Base-by-base conservation (phyloP, 1,284 basidiomycete genomes). In the Grifola frondosa region DNA sequence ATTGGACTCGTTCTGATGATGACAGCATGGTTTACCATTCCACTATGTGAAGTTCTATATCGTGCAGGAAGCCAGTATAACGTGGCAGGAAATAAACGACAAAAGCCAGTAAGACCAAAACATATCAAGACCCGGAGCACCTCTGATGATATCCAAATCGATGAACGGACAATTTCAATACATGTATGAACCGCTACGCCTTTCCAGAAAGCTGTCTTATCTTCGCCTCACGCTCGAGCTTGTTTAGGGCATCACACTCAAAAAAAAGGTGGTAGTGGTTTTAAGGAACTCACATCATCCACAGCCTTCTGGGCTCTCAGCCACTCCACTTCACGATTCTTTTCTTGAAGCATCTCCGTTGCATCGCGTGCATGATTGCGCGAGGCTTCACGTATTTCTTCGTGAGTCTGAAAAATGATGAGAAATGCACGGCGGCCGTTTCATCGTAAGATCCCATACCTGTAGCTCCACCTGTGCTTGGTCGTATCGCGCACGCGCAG, bases 271-370 rank as follows among this genome's bases (percentile, higher is more conserved):
- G 4, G 21, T 9, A 16, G 23, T 20, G 11, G 1, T 11, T 30
- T 12, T 5, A 10, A 19, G 10, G 19, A 11, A 37, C 63, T 59
- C 46, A 65, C 63, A 35, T 79, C 77, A 49, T 81, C 77, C 3
- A 73, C 70, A n/a, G 68, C 67, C 52, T 73, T 73, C 59, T 71
- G 68, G 16, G 64, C 60, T 23, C 77, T 61, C 44, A 80, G 49
- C 33, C 65, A 64, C 44, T 80, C 77, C 1, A 81, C 69, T 59
- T 81, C 78, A 33, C 69, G 64, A 22, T 68, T 67, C 66, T 80
- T 81, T 44, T 74, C 71, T 52, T 74, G 71, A 46, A 80, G 60
- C 53, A 64, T 68, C 47, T 76, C 72, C 1, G 73, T 80, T 2
- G 69, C 67, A 39, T 74, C 68, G 30, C 61, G 62, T 0, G 75